A percentile compares a stretch with the other conserved stretches of the same genome.
Evolutionary conservation across 2,329 filamentous ascomycete species (phyloP).

Genomic region (Coleophoma eucalyptorum): DNA sequence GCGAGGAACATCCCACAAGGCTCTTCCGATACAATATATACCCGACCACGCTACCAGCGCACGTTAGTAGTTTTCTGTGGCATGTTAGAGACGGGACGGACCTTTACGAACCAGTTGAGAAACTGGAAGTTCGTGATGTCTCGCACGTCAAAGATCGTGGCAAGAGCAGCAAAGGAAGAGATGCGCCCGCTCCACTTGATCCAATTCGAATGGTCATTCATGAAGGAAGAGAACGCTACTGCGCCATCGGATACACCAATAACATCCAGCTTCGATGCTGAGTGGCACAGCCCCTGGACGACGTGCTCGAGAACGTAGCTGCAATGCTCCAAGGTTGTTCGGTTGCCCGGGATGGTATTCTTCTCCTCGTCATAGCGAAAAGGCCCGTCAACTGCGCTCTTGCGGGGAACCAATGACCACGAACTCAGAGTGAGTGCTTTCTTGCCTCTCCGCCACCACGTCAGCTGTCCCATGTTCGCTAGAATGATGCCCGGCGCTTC

Average conservation of each 20-base stretch:
- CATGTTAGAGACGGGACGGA: conserved; percentile 18
- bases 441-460: conserved; percentile 67
- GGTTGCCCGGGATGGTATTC: conserved; percentile 62
- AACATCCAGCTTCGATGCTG: conserved; percentile 59
- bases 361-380: conserved; percentile 45
- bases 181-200: conserved; percentile 37
- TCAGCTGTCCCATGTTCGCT: conserved; percentile 72
- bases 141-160: conserved; percentile 36
- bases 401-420: conserved; percentile 56
- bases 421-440: conserved; percentile 54
- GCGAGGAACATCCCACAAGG: conserved; percentile 50
- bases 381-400: conserved; percentile 57
- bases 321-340: conserved; percentile 56
- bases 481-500: conserved; percentile 61
- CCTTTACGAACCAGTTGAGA: conserved; percentile 46
- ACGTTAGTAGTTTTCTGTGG: neutral
- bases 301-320: conserved; percentile 62
- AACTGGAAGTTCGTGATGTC: conserved; percentile 41
- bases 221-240: conserved; percentile 50
- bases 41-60: conserved; percentile 49
- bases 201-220: conserved; percentile 54
- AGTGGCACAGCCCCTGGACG: conserved; percentile 42
- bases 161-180: conserved; percentile 45
- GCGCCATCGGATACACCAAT: conserved; percentile 68
- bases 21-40: conserved; percentile 52